Evolutionary conservation across 2,329 filamentous ascomycete genomes (phyloP), one percentile per base, ranked within the genome.

Genomic region (Mariannaea sp.): DNA sequence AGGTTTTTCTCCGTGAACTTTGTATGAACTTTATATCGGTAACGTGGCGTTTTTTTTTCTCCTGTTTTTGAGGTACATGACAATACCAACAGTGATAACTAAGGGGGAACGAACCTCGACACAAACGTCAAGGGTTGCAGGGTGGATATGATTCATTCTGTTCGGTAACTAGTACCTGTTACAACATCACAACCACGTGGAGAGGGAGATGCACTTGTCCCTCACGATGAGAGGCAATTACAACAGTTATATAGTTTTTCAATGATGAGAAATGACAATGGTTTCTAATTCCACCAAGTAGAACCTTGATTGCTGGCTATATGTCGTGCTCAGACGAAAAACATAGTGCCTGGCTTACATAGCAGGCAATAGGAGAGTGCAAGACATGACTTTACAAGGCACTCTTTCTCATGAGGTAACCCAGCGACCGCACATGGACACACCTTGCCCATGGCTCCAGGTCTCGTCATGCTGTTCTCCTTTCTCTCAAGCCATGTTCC

Each of bases 261-360:
- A 8, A 5, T 5, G 22, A 24, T 24, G 22, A 24, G 12, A 20
- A 17, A 40, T 24, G 16, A 35, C 32, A 35, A 16, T 14, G n/a
- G n/a, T 14, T 16, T 8, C 14, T 35, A 35, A 14, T 16, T 35
- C 16, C 32, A 35, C 32, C 8, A 35, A n/a, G n/a, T 35, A 24
- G 22, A 17, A 36, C 19, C 14, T 19, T 48, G 42, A 26, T 53
- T 47, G 10, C 16, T 22, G 29, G 33, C 45, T 49, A 49, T 44
- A 39, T 54, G 24, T 49, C 51, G 17, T 44, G 33, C 51, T 33
- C 17, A 22, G 39, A 49, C 46, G 46, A 53, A 35, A 53, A 60
- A 36, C 22, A 24, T 5, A 42, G 62, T 65, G 62, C 44, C 58
- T 58, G 62, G 62, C 62, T 61, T 58, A 61, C 43, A 53, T 39